These are phyloP conservation scores for Achaetomiella virescens DNA, from an alignment of 495 filamentous ascomycete species.

Conservation along the genomic window DNA sequence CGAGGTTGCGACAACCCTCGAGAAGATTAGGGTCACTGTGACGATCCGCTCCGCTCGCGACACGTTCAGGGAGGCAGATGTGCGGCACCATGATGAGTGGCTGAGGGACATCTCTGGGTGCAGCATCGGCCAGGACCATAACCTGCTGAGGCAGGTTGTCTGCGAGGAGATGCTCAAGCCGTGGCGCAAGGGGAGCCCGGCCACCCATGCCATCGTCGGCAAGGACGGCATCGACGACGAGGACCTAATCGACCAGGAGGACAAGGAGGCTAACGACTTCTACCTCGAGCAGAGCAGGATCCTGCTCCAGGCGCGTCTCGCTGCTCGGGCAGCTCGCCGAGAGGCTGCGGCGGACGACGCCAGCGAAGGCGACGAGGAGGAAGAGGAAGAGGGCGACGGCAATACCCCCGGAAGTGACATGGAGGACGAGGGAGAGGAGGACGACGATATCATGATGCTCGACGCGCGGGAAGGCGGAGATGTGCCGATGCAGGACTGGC, in stretches of 20 bases:
- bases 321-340: slow-evolving; percentile 47
- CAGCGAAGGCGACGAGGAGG: slow-evolving; percentile 63
- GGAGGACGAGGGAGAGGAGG: slow-evolving; percentile 44
- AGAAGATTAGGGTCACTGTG: slow-evolving; percentile 92
- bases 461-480: slow-evolving; percentile 49
- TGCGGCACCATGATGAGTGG: slow-evolving; percentile 98
- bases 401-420: slow-evolving; percentile 35
- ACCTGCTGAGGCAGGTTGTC: slow-evolving; percentile 71
- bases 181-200: slow-evolving; percentile 81
- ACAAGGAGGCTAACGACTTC: slow-evolving; percentile 26
- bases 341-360: slow-evolving; percentile 63
- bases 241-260: slow-evolving; percentile 41
- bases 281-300: slow-evolving; percentile 27
- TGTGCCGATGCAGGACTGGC: slow-evolving; percentile 51
- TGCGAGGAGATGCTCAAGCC: slow-evolving; percentile 85
- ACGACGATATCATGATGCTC: slow-evolving; percentile 48
- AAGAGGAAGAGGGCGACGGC: slow-evolving; percentile 35
- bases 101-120: slow-evolving; percentile 87
- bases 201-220: slow-evolving; percentile 77
- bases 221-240: slow-evolving; percentile 88
- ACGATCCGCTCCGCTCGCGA: slow-evolving; percentile 91
- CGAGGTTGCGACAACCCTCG: slow-evolving; percentile 71
- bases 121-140: slow-evolving; percentile 70
- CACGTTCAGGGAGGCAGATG: slow-evolving; percentile 96
- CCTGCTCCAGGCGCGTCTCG: slow-evolving; percentile 32